phyloP scores from a whole-genome alignment of 148 eudicot genomes.

The Nyssa sinensis region DNA sequence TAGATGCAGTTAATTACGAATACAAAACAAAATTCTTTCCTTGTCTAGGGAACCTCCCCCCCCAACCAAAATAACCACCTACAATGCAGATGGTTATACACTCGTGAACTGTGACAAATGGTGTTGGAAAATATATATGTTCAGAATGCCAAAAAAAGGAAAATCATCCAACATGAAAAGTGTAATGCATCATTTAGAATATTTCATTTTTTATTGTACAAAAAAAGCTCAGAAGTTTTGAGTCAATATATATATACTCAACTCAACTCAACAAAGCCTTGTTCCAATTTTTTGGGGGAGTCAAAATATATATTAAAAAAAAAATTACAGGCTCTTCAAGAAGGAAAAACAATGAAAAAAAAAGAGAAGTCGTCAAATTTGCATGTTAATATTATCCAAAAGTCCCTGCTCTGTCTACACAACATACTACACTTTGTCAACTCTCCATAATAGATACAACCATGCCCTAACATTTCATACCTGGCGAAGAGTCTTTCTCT shows the following conservation, averaged over 20 bases:
- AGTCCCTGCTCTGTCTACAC: neutral
- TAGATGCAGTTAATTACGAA: no score
- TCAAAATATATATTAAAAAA: no score
- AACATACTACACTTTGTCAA: neutral
- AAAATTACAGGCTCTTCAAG: neutral
- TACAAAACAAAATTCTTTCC: no score
- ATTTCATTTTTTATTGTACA: no score
- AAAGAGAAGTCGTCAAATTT: neutral
- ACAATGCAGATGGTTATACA: neutral
- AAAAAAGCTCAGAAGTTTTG: neutral
- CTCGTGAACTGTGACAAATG: neutral
- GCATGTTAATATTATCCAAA: neutral
- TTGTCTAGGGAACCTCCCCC: no score
- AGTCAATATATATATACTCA: neutral
- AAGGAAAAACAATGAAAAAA: neutral
- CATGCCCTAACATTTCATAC: slow-evolving; percentile 30
- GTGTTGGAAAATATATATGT: neutral
- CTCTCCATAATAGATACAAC: neutral
- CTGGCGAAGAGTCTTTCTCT: slow-evolving; percentile 84
- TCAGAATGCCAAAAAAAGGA: neutral
- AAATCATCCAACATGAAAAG: neutral
- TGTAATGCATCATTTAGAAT: neutral
- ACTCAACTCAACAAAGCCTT: no score
- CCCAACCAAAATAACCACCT: neutral
- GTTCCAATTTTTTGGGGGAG: no score